A percentile compares a stretch with the other conserved stretches of the same genome.
phyloP scores from a whole-genome alignment of 192 early-diverging fungal genomes.

The Dissophora ornata region DNA sequence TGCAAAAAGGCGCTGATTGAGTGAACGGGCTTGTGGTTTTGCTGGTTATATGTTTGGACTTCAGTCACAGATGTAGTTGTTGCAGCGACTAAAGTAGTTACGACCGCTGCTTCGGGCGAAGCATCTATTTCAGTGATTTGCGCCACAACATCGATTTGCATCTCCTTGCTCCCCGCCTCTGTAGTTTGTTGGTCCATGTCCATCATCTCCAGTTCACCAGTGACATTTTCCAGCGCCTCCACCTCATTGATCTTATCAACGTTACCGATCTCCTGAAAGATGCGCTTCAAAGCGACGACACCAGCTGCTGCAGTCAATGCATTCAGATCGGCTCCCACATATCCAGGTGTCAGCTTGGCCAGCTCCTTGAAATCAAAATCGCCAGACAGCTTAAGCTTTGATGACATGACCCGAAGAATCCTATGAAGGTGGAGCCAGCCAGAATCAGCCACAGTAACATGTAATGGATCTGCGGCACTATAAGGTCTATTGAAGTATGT shows the following conservation, averaged over 20 bases:
- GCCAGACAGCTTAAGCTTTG: constrained; percentile 81
- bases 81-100: no score
- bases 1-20: constrained; percentile 81
- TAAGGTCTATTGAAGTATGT: no score
- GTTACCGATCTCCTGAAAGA: constrained; percentile 61
- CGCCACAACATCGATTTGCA: constrained; percentile 4
- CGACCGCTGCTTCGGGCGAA: constrained; percentile 1
- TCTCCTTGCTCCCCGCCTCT: constrained; percentile 4
- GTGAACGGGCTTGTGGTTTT: constrained; percentile 60
- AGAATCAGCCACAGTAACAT: no score
- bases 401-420: constrained; percentile 82
- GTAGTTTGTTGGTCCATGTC: constrained; percentile 31
- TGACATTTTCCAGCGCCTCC: constrained; percentile 14
- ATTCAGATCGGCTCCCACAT: constrained; percentile 97
- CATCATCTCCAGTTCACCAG: constrained; percentile 56
- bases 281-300: constrained; percentile 90
- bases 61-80: no score
- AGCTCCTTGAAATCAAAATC: constrained; percentile 85
- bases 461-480: not conserved
- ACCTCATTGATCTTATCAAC: constrained; percentile 42
- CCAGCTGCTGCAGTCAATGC: constrained; percentile 92
- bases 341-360: constrained; percentile 95
- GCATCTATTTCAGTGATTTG: constrained; percentile 1
- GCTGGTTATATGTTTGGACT: no score
- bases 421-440: no score